These are phyloP conservation scores for Fusarium sp. DNA, from an alignment of 2,329 filamentous ascomycete species.

Conservation along the genomic window DNA sequence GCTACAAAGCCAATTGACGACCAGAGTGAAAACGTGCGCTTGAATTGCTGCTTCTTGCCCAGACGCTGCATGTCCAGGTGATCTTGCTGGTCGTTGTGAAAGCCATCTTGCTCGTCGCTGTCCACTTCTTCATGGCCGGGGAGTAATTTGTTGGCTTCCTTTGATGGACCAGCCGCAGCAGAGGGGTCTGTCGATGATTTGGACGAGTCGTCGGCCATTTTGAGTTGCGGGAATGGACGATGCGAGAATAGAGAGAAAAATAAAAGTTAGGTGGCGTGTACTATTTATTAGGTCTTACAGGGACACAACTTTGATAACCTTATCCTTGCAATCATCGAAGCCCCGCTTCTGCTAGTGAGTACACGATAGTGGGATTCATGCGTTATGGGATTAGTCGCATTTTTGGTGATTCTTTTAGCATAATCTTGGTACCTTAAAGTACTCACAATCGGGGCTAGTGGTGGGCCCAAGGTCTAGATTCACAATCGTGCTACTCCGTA, in stretches of 20 bases:
- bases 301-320: slow-evolving; percentile 3
- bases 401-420: not conserved
- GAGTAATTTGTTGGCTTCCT: slow-evolving; percentile 15
- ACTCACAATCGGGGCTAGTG: not conserved
- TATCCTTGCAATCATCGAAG: not conserved
- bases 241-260: not conserved
- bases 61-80: slow-evolving; percentile 33
- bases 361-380: not conserved
- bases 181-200: slow-evolving; percentile 17
- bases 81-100: slow-evolving; percentile 28
- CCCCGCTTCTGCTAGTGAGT: not conserved
- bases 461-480: not conserved
- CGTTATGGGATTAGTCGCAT: not conserved
- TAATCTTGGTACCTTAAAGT: not conserved
- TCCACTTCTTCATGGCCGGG: not conserved
- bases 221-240: not conserved
- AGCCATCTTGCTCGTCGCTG: slow-evolving; percentile 24
- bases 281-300: not conserved
- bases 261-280: not conserved
- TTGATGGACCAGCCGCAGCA: not conserved
- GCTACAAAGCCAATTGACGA: slow-evolving; percentile 35
- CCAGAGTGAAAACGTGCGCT: slow-evolving; percentile 26
- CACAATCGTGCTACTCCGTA: not conserved
- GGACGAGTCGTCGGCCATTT: slow-evolving; percentile 12
- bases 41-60: slow-evolving; percentile 35